Evolutionary conservation across 495 filamentous ascomycete genomes (phyloP).

Genomic region (Acidiella bohemica): DNA sequence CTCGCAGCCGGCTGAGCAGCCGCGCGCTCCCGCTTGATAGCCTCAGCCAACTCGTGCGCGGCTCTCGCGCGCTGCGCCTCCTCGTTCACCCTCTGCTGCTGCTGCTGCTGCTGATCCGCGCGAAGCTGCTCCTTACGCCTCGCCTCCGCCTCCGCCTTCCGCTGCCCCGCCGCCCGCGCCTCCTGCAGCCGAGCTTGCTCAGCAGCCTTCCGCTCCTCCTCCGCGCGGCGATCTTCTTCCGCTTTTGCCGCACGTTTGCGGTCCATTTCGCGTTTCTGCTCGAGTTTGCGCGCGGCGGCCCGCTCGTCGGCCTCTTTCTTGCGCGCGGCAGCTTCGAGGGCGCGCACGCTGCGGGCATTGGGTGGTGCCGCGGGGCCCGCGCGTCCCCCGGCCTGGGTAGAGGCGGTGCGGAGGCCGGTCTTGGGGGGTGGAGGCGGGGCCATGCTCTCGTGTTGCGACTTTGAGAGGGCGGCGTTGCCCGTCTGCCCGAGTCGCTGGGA

Average conservation of each 20-base stretch:
- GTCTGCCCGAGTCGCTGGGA: slow-evolving; percentile 17
- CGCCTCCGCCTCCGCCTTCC: slow-evolving; percentile 56
- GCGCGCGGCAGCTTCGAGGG: slow-evolving; percentile 50
- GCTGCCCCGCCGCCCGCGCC: slow-evolving; percentile 52
- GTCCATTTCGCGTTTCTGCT: slow-evolving; percentile 64
- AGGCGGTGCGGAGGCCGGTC: slow-evolving; percentile 44
- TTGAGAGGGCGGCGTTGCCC: slow-evolving; percentile 33
- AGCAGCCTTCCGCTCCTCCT: slow-evolving; percentile 38
- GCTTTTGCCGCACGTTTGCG: slow-evolving; percentile 52
- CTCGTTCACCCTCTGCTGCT: too few species aligned
- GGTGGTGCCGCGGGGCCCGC: slow-evolving; percentile 47
- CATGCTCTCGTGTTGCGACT: slow-evolving; percentile 18
- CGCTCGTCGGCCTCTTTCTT: slow-evolving; percentile 72
- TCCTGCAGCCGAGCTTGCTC: slow-evolving; percentile 43
- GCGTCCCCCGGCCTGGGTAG: slow-evolving; percentile 22
- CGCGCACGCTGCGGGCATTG: slow-evolving; percentile 41
- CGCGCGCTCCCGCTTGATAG: slow-evolving; percentile 32
- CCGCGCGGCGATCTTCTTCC: slow-evolving; percentile 36
- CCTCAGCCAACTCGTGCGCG: slow-evolving; percentile 29
- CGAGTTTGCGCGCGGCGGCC: slow-evolving; percentile 61
- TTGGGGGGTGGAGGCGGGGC: slow-evolving; percentile 37
- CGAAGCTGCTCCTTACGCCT: slow-evolving; percentile 42
- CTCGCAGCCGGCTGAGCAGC: slow-evolving; percentile 28
- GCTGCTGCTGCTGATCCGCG: slow-evolving; percentile 17
- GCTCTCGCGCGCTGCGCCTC: slow-evolving; percentile 30